Conservation (phyloP, 2,329 filamentous ascomycete genomes). For the Monosporascus cannonballus region DNA sequence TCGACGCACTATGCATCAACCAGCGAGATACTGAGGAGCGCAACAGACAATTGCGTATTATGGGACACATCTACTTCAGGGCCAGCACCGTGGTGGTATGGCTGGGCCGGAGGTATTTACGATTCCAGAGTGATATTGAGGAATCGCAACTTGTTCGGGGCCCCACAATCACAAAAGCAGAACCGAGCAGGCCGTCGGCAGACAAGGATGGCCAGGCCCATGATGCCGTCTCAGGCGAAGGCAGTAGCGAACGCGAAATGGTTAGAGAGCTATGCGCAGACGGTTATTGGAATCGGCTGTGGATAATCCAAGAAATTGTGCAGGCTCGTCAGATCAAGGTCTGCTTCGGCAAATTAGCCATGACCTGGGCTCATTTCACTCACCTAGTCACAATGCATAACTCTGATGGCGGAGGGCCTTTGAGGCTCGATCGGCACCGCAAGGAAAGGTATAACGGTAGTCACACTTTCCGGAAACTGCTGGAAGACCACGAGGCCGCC, state of each 20-base stretch:
- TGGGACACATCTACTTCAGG: slow-evolving; percentile 17
- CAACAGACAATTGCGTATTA: slow-evolving; percentile 14
- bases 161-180: too few relatives aligned
- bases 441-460: slow-evolving; percentile 4
- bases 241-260: neutral
- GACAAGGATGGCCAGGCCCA: too few relatives aligned
- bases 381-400: slow-evolving; percentile 9
- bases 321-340: slow-evolving; percentile 16
- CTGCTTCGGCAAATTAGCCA: slow-evolving; percentile 11
- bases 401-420: slow-evolving; percentile 4
- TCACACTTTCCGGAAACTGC: slow-evolving; percentile 13
- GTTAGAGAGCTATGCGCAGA: slow-evolving; percentile 9
- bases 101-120: slow-evolving; percentile 8
- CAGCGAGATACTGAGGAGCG: slow-evolving; percentile 15
- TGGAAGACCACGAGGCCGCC: slow-evolving; percentile 16
- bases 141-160: too few relatives aligned
- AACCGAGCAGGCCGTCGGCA: too few relatives aligned
- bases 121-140: neutral
- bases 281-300: slow-evolving; percentile 14
- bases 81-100: slow-evolving; percentile 15
- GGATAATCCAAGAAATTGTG: slow-evolving; percentile 24
- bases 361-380: slow-evolving; percentile 14
- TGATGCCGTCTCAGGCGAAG: too few relatives aligned
- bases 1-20: slow-evolving; percentile 20
- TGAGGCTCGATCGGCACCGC: slow-evolving; percentile 13